Percentiles rank a stretch among this genome's conserved stretches.
Evolutionary conservation across 164 flowering plant genomes (phyloP).

Genomic region (Brasenia schreberi): DNA sequence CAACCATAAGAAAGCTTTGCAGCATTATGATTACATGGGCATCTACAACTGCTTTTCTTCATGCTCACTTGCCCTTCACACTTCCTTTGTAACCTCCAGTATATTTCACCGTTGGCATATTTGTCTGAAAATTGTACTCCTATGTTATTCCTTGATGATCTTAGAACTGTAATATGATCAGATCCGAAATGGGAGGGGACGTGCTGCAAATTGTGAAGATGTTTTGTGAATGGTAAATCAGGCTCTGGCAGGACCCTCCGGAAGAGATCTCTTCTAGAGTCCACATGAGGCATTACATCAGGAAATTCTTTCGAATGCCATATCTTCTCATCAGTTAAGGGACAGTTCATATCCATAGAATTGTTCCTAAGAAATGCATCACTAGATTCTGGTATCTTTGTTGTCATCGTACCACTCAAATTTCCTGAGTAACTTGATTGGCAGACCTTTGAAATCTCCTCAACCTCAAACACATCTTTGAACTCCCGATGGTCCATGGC

Average conservation of each 20-base stretch:
- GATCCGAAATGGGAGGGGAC: slow-evolving; percentile 17
- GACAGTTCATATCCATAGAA: slow-evolving; percentile 45
- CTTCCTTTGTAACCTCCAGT: slow-evolving; percentile 18
- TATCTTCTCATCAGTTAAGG: slow-evolving; percentile 44
- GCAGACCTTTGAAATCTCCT: slow-evolving; percentile 21
- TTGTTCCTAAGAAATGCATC: slow-evolving; percentile 43
- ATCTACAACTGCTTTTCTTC: slow-evolving; percentile 10
- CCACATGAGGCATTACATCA: slow-evolving; percentile 50
- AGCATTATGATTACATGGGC: slow-evolving; percentile 14
- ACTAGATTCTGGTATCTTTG: slow-evolving; percentile 25
- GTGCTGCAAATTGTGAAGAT: slow-evolving; percentile 37
- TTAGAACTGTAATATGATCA: slow-evolving; percentile 18
- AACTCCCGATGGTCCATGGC: slow-evolving; percentile 45
- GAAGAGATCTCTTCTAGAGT: slow-evolving; percentile 54
- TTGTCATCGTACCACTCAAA: slow-evolving; percentile 9
- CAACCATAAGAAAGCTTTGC: slow-evolving; percentile 6
- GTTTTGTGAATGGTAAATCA: slow-evolving; percentile 60
- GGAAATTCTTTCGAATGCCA: slow-evolving; percentile 49
- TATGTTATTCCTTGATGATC: slow-evolving; percentile 15
- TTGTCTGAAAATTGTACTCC: slow-evolving; percentile 1
- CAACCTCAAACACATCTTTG: slow-evolving; percentile 86
- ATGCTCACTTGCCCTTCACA: slow-evolving; percentile 1
- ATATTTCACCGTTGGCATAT: slow-evolving; percentile 7
- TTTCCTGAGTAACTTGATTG: slow-evolving; percentile 4
- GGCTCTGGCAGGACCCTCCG: slow-evolving; percentile 64